These are phyloP conservation scores for Coriolopsis trogii DNA, from an alignment of 1,284 basidiomycete genomes.

Conservation along the genomic window DNA sequence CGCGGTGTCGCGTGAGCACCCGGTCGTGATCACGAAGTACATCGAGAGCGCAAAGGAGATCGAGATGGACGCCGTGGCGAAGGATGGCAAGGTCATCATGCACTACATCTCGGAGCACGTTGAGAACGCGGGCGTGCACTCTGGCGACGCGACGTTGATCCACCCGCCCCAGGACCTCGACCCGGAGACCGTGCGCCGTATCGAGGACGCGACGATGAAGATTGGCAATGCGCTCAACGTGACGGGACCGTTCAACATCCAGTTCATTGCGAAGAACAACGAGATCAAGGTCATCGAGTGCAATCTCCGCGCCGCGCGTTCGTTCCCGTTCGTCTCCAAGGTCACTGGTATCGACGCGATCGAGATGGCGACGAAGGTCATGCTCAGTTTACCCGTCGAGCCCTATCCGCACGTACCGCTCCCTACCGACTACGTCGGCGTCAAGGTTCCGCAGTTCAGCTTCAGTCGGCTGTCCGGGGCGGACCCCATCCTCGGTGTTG, in stretches of 20 bases:
- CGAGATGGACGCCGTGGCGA: conserved; percentile 99
- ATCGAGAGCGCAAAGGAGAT: conserved; percentile 99
- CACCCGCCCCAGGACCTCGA: conserved; percentile 98
- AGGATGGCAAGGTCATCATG: conserved; percentile 98
- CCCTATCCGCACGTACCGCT: conserved; percentile 89
- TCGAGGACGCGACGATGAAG: conserved; percentile 96
- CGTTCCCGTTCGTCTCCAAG: conserved; percentile 99
- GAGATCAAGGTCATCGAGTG: conserved; percentile 99
- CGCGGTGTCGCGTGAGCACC: conserved; percentile 95
- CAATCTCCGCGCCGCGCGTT: conserved; percentile 96
- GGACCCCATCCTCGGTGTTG: conserved; percentile 97
- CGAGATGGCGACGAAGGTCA: conserved; percentile 98
- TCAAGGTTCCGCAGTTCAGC: conserved; percentile 99
- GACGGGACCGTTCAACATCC: conserved; percentile 98
- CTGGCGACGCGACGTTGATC: conserved; percentile 96
- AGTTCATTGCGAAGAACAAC: conserved; percentile 99
- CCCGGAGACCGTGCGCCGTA: conserved; percentile 93
- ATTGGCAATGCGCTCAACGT: conserved; percentile 98
- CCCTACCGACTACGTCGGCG: conserved; percentile 92
- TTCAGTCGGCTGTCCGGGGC: conserved; percentile 96
- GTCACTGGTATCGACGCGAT: conserved; percentile 98
- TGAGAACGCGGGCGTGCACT: conserved; percentile 98
- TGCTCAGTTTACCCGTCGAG: conserved; percentile 89
- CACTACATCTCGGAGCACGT: conserved; percentile 99
- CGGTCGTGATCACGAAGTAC: conserved; percentile 98